Percentiles rank a stretch among this genome's conserved stretches.
Conservation (phyloP, 108 stramenopile species). For the Nitzschia sp. region DNA sequence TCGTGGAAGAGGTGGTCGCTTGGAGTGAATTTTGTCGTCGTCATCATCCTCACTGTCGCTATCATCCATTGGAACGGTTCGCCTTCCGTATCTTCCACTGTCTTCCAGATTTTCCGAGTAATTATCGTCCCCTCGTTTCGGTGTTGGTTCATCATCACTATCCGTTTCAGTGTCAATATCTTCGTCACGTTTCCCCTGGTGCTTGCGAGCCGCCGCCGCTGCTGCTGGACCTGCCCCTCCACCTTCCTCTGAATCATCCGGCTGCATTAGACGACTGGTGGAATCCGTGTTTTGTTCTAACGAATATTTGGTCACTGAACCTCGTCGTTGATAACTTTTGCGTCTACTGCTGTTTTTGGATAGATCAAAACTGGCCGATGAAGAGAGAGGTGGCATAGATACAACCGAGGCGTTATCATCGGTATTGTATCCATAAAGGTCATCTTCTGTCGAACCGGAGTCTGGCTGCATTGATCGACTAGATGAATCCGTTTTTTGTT, state of each 20-base stretch:
- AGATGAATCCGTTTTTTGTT: too few species aligned
- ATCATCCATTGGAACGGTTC: not conserved
- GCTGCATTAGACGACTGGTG: not conserved
- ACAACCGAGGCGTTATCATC: not conserved
- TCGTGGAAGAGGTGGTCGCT: slow-evolving; percentile 6
- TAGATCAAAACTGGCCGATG: not conserved
- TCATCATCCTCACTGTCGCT: not conserved
- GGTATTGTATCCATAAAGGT: not conserved
- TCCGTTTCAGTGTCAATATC: not conserved
- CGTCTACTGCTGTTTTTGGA: not conserved
- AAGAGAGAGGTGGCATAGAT: not conserved
- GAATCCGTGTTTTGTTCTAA: too few species aligned
- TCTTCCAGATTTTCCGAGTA: slow-evolving; percentile 1
- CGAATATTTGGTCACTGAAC: slow-evolving; percentile 1
- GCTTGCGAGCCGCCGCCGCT: not conserved
- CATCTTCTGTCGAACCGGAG: not conserved
- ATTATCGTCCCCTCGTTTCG: slow-evolving; percentile 2
- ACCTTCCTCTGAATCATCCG: too few species aligned
- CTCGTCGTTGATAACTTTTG: not conserved
- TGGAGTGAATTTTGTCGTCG: not conserved
- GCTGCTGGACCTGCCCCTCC: too few species aligned
- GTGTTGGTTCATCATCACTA: not conserved
- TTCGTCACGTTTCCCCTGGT: not conserved
- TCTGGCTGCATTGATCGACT: not conserved
- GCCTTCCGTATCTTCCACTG: not conserved